Evolutionary conservation across 441 rosid species (phyloP), one percentile per base, ranked within the genome.

Genomic region (Populus hybrid): DNA sequence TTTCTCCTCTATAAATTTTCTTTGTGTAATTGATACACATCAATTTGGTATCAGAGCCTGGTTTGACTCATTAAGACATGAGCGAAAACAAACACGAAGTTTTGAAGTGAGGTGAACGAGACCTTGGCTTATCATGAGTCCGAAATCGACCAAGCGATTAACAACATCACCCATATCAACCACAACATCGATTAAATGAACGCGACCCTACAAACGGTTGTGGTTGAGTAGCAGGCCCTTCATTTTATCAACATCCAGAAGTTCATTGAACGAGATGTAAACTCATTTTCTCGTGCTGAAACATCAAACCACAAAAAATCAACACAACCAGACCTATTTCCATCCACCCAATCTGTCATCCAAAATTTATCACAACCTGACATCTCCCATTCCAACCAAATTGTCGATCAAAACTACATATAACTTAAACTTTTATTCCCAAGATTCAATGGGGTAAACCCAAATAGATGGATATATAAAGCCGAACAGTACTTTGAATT

Each of bases 201-300:
- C 7, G 5, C 40, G 0, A 46, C 70, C 4, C 38, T 75, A 10
- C 21, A 75, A 23, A 46, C 0, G 0, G 5, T 75, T 12, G 10
- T 69, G 3, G 16, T 0, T 7, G 10, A 69, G 23, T 20, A 32
- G 7, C 4, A 69, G 1, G 14, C 23, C 20, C 14, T 69, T 28
- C 5, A 0, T 24, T 16, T 30, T 30, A 4, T 30, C 5, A 30
- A 8, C 3, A 3, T 9, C 20, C 14, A 64, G 3, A 20, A 20
- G 21, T 8, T 26, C 3, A 10, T 0, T 0, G 14, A 42, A 42
- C 0, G 1, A 10, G 50, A 42, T 11, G 50, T 11, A 10, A 42
- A 42, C 5, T 42, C 4, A 42, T 42, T 42, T 42, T 24, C 12
- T 42, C 12, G 10, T 10, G 50, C 0, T 3, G 5, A 10, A 64